Evolutionary conservation across 371 early-diverging fungal genomes (phyloP), one percentile per base, ranked within the genome.

Genomic region (Mucor velutinosus): DNA sequence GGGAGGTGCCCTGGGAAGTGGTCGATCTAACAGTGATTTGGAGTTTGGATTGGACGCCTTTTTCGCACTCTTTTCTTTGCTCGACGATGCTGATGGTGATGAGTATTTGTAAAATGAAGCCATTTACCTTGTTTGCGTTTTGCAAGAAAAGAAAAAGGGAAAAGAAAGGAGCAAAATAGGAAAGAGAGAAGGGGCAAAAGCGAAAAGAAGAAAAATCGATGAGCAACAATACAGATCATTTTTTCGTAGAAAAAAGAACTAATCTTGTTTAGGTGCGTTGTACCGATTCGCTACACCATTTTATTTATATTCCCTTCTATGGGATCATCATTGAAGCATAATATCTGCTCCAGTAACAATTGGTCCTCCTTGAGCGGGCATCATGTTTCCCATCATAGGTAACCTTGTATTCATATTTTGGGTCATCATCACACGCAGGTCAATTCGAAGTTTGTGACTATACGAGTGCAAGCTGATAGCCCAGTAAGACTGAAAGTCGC

Each of bases 401-500:
- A 61, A 11, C 47, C 11, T 32, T 29, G 61, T 41, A 17, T 57
- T 57, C 57, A 57, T 57, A 19, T 57, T 45, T 47, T 32, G 32
- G 4, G 25, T 25, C 51, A 58, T 27, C 21, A 62, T 51, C 11
- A 35, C 39, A 4, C 25, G 12, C 2, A 63, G 30, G 58, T 63
- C 35, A 11, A 60, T 30, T 15, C 60, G 51, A 60, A 71, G 53
- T 35, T 75, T 75, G 41, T 67, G 39, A 5, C 73, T 75, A 43
- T 73, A 82, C 5, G 84, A 81, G 63, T 71, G 71, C 7, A 84
- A 67, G 55, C 79, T 80, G 0, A 77, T 64, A 3, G 78, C 78
- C 79, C 78, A 84, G 47, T 84, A 84, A n/a, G 67, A 25, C 84
- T 84, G 57, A 5, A 4, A 14, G 49, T 3, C 11, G 8, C 1